Evolutionary conservation across 345 rosid genomes (phyloP).

Genomic region (Reutealis trisperma): DNA sequence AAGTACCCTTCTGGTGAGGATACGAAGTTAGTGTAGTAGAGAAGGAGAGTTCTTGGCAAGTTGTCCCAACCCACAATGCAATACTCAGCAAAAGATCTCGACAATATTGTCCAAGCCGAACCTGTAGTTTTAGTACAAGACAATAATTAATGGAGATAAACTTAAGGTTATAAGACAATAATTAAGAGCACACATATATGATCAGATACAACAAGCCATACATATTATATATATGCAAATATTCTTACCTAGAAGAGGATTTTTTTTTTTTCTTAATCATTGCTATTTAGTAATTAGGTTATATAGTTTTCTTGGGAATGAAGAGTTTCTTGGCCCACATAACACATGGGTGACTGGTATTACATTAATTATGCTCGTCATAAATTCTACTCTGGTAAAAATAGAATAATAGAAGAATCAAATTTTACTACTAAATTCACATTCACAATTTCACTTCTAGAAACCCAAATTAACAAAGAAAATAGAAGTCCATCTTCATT

Average conservation of each 20-base stretch:
- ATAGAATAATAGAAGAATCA: neutral
- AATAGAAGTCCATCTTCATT: neutral
- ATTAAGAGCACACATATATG: neutral
- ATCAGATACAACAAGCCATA: neutral
- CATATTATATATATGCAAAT: too few species aligned
- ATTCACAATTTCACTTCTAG: neutral
- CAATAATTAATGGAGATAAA: too few species aligned
- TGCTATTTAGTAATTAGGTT: too few species aligned
- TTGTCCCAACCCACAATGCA: constrained; percentile 82
- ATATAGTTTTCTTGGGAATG: neutral
- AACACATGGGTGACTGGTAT: neutral
- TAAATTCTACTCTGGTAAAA: neutral
- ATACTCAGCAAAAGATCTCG: constrained; percentile 84
- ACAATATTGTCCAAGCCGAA: constrained; percentile 92
- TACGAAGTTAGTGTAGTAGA: constrained; percentile 85
- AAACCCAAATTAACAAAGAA: neutral
- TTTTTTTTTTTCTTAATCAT: too few species aligned
- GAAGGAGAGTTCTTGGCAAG: constrained; percentile 84
- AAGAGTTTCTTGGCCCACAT: neutral
- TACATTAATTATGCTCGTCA: too few species aligned
- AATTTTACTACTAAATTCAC: neutral
- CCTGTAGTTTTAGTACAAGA: constrained; percentile 38
- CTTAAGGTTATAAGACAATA: too few species aligned
- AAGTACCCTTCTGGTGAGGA: constrained; percentile 93
- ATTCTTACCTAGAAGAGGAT: neutral